Evolutionary conservation across 2,329 filamentous ascomycete species (phyloP), one percentile per base, ranked within the genome.

Genomic region (Fusarium euwallaceae): DNA sequence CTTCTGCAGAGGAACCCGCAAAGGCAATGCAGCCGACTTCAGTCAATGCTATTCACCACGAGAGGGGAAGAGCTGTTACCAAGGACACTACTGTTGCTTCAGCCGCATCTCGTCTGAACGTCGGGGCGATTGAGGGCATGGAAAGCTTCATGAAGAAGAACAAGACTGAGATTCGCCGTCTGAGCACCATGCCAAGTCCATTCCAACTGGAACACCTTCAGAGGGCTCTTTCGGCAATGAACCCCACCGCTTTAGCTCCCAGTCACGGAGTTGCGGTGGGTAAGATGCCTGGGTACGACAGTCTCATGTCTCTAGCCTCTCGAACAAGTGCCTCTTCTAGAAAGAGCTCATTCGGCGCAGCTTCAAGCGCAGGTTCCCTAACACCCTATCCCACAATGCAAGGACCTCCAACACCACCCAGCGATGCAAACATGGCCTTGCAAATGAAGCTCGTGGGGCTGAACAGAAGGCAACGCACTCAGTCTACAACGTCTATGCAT

Each of bases 111-210:
- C 64, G 70, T 5, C 29, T 69, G 0, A 77, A 76, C 2, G 37
- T 22, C 0, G 75, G 75, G 0, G 71, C 75, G 0, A 27, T 77
- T 0, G 32, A 69, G 1, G 58, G 64, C 5, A 77, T 77, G 66
- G 62, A 70, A 1, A 66, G 29, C 1, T 77, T 77, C 11, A 72
- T 77, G 12, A 74, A 77, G 45, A 68, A 71, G 11, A 77, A 77
- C 17, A 69, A 69, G 14, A 77, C 48, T 0, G 75, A 71, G 0
- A 74, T 77, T 0, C 75, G 70, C 0, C 61, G 75, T 0, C n/a
- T 77, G 0, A 77, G 74, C 12, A 72, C 12, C 1, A 61, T 76
- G 20, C 75, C 75, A 0, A 68, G 36, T 32, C 45, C 55, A 0
- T 39, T 70, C 1, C 74, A 77, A 6, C 6, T 75, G 0, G 61